Base-by-base conservation (phyloP, 129 eudicot genomes). In the Helichrysum umbraculigerum region DNA sequence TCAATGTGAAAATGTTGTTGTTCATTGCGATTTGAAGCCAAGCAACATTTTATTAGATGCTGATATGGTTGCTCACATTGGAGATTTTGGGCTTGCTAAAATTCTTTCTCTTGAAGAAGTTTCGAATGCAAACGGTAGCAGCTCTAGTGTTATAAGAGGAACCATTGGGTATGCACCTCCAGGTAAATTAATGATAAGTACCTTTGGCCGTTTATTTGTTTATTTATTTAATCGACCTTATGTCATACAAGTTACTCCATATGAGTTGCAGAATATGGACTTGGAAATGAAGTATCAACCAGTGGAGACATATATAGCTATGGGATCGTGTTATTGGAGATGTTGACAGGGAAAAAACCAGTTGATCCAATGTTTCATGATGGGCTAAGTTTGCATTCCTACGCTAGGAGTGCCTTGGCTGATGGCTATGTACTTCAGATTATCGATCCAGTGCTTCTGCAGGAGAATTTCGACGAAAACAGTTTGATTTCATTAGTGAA, bases 51-150 rank as follows among this genome's bases (percentile, higher is more conserved):
- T 84, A 32, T 70, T 84, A 12, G 88, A 84, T 61, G 58, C 42
- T 17, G 88, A 80, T 20, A 81, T 81, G 85, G 77, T 77, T 47
- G 85, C 87, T 22, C 82, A 80, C 60, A 72, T 84, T 35, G 84
- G 87, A 76, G 87, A 84, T 39, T 84, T 84, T 51, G 87, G 85
- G 47, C 54, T 84, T 3, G 73, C 88, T n/a, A 66, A 68, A 65
- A 59, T 83, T 64, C 62, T 76, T 72, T 33, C 73, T 1, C 64
- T 58, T 19, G 64, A 74, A 20, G 66, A 60, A 7, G n/a, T 25
- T 60, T 22, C 66, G n/a, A n/a, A n/a, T 69, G 64, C 54, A 54
- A 81, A 70, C 21, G 32, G 11, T 8, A 72, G 73, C 52, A 59
- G 71, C 67, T 69, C 70, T 30, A 58, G 52, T 57, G 16, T 33